Conservation (phyloP, 257 asterid genomes). For the Galeopsis tetrahit region DNA sequence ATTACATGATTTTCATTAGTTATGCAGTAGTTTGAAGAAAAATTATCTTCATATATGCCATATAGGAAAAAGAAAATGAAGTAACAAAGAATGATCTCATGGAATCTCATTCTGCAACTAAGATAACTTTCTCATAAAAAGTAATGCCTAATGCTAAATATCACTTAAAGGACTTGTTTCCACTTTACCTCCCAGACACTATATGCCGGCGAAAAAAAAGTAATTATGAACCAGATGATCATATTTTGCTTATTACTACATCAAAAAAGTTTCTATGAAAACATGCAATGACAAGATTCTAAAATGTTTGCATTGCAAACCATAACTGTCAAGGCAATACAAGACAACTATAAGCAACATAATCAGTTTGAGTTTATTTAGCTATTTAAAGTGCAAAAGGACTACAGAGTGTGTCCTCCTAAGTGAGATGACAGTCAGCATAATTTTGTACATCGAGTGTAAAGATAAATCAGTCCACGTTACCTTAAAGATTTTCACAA, state of each 20-base stretch:
- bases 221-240: too few species aligned
- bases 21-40: background rate
- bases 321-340: background rate
- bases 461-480: background rate
- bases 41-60: background rate
- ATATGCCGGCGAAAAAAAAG: background rate
- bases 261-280: too few species aligned
- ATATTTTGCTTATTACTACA: too few species aligned
- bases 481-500: constrained; percentile 1
- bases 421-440: background rate
- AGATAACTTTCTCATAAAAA: background rate
- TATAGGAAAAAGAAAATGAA: background rate
- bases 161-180: constrained; percentile 7
- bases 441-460: constrained; percentile 9
- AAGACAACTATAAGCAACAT: too few species aligned
- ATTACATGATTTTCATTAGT: background rate
- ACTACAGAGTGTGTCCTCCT: constrained; percentile 5
- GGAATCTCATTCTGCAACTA: background rate
- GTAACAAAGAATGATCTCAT: background rate
- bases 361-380: constrained; percentile 13
- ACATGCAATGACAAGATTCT: background rate
- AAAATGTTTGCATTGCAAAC: background rate
- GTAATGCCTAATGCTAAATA: constrained; percentile 7
- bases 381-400: constrained; percentile 7
- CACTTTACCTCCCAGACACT: background rate